phyloP scores from a whole-genome alignment of 2,329 filamentous ascomycete species.

The Thielaviopsis populi region DNA sequence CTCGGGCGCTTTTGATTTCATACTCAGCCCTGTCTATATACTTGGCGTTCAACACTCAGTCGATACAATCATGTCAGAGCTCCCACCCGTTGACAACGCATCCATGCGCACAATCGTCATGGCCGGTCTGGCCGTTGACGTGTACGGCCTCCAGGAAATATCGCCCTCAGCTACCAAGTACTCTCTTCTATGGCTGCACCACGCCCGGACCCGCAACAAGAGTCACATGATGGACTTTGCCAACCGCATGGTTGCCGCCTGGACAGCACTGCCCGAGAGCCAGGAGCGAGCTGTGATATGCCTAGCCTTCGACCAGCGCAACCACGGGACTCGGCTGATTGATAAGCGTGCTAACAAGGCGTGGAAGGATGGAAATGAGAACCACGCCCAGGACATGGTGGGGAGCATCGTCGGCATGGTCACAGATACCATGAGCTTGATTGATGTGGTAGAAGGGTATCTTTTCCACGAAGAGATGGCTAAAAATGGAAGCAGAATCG shows the following conservation, averaged over 20 bases:
- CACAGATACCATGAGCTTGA: constrained; percentile 56
- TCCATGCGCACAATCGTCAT: constrained; percentile 56
- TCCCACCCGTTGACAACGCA: constrained; percentile 28
- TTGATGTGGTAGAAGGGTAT: constrained; percentile 66
- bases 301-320: constrained; percentile 79
- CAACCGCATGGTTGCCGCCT: constrained; percentile 49
- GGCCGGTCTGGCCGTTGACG: constrained; percentile 60
- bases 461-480: constrained; percentile 40
- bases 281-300: constrained; percentile 53
- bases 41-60: neutral
- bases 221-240: constrained; percentile 65
- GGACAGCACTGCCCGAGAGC: constrained; percentile 34
- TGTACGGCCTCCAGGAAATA: constrained; percentile 70
- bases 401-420: constrained; percentile 58
- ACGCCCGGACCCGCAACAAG: constrained; percentile 58
- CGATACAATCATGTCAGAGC: constrained; percentile 3
- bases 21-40: neutral
- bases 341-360: constrained; percentile 54
- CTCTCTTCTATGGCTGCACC: constrained; percentile 80
- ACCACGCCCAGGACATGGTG: constrained; percentile 88
- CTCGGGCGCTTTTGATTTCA: neutral
- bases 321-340: constrained; percentile 66
- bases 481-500: constrained; percentile 33
- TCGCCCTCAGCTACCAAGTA: constrained; percentile 35
- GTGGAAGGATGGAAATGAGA: constrained; percentile 61